A percentile compares a stretch with the other conserved stretches of the same genome.
These are phyloP conservation scores for Pythium periplocum DNA, from an alignment of 352 stramenopile genomes.

Conservation along the genomic window DNA sequence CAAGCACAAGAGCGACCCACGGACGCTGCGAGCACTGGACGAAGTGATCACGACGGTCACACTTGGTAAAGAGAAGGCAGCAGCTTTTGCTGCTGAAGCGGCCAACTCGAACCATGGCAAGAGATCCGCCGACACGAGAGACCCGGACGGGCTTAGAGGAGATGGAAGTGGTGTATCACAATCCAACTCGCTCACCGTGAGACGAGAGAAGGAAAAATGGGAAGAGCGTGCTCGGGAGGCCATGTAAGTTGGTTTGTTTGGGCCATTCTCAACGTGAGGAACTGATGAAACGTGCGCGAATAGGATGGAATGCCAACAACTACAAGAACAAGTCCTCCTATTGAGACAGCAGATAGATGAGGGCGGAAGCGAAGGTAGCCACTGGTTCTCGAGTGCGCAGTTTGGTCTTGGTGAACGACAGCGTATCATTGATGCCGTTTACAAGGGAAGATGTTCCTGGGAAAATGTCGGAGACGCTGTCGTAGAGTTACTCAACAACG, in stretches of 20 bases:
- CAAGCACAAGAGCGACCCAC: slow-evolving; percentile 45
- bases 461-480: slow-evolving; percentile 45
- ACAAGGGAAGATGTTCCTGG: slow-evolving; percentile 48
- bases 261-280: neutral
- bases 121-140: no score
- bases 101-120: neutral
- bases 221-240: slow-evolving; percentile 49
- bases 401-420: slow-evolving; percentile 40
- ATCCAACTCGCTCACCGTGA: slow-evolving; percentile 14
- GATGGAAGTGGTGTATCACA: no score
- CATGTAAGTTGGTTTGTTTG: slow-evolving; percentile 17
- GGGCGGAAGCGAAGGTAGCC: slow-evolving; percentile 20
- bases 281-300: neutral
- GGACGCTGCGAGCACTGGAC: slow-evolving; percentile 44
- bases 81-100: neutral
- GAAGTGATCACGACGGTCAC: slow-evolving; percentile 34
- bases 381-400: slow-evolving; percentile 41
- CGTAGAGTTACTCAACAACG: slow-evolving; percentile 57
- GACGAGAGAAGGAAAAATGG: slow-evolving; percentile 64
- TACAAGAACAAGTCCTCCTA: slow-evolving; percentile 38
- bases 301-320: slow-evolving; percentile 35
- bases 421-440: slow-evolving; percentile 49
- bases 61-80: neutral
- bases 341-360: slow-evolving; percentile 38
- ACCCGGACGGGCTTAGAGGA: no score